Evolutionary conservation across 331 rosid genomes (phyloP).

Genomic region (Malus hybrid): DNA sequence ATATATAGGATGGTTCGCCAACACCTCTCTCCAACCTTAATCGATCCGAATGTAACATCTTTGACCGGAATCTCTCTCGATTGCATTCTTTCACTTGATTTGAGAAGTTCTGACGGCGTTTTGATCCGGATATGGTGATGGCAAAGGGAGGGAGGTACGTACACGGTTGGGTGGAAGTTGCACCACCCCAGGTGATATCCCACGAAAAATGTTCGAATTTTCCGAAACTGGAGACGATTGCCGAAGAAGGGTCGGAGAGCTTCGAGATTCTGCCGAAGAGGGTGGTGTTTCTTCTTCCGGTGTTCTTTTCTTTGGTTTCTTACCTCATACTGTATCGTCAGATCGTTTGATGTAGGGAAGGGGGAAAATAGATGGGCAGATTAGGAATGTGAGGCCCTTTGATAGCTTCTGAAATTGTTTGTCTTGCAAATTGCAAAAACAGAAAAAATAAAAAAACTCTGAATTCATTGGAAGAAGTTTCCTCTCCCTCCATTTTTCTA

Average conservation of each 20-base stretch:
- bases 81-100: not conserved
- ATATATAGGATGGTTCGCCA: not conserved
- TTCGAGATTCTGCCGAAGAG: not conserved
- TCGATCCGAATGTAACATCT: not conserved
- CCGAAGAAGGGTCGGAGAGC: conserved; percentile 22
- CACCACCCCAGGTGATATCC: conserved; percentile 6
- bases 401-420: not conserved
- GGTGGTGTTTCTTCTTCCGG: conserved; percentile 15
- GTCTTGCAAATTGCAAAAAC: not conserved
- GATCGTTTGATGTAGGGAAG: not conserved
- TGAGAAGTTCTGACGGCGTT: not conserved
- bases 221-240: conserved; percentile 19
- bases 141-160: not conserved
- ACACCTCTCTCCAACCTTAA: not conserved
- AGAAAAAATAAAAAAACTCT: too few species aligned
- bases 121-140: not conserved
- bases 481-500: too few species aligned
- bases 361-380: not conserved
- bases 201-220: not conserved
- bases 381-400: not conserved
- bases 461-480: too few species aligned
- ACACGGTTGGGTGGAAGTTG: conserved; percentile 10
- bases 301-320: conserved; percentile 16
- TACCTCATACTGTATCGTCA: conserved; percentile 3
- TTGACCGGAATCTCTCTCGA: not conserved